Evolutionary conservation across 2,329 filamentous ascomycete species (phyloP).

Genomic region (Cladosporium colombiae): DNA sequence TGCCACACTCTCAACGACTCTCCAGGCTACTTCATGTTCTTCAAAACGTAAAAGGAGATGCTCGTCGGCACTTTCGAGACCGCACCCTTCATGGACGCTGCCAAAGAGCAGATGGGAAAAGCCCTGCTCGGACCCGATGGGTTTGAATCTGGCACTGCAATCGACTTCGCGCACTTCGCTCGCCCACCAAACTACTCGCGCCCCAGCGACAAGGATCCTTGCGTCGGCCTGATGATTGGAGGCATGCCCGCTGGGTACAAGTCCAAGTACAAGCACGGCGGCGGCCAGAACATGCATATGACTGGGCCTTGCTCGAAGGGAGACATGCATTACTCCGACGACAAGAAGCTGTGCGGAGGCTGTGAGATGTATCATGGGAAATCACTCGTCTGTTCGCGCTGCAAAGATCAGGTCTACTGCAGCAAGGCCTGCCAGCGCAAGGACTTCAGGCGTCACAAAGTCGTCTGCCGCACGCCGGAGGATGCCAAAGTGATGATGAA

Average conservation of each 20-base stretch:
- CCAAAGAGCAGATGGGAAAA: constrained; percentile 8
- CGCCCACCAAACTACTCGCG: not conserved
- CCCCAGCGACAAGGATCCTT: not conserved
- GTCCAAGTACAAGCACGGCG: not conserved
- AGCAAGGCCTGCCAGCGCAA: constrained; percentile 1
- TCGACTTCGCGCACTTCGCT: constrained; percentile 7
- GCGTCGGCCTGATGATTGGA: not conserved
- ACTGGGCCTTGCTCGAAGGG: not conserved
- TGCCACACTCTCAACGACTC: constrained; percentile 1
- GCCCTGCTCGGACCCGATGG: not conserved
- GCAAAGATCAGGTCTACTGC: constrained; percentile 11
- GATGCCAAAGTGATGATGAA: not conserved
- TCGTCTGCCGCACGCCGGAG: constrained; percentile 4
- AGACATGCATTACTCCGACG: not conserved
- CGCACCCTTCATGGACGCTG: constrained; percentile 3
- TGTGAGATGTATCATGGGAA: not conserved
- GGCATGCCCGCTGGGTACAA: not conserved
- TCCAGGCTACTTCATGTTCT: not conserved
- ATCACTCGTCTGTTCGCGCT: not conserved
- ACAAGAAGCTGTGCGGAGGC: constrained; percentile 5
- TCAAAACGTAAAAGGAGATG: constrained; percentile 4
- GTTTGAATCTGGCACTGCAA: not conserved
- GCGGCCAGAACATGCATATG: not conserved
- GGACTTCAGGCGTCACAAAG: not conserved
- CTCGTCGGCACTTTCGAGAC: constrained; percentile 1